These are phyloP conservation scores for Pestalotiopsis sp. DNA, from an alignment of 2,329 filamentous ascomycete genomes.

Conservation along the genomic window DNA sequence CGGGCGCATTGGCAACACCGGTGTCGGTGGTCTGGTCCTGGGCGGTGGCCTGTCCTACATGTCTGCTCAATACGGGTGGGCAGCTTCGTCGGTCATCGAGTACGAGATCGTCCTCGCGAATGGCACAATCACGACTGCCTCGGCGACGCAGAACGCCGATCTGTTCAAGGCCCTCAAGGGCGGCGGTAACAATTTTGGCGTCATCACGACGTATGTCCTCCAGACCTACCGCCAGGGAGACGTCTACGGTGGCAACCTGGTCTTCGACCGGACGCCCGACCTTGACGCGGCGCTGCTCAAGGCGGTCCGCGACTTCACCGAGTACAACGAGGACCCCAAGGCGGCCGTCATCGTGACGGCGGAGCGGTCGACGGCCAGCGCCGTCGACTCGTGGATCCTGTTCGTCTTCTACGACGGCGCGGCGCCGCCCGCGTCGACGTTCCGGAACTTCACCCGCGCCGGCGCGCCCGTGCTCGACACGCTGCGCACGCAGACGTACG, in stretches of 20 bases:
- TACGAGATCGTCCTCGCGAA: conserved; percentile 56
- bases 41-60: conserved; percentile 58
- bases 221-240: conserved; percentile 42
- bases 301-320: conserved; percentile 56
- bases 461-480: conserved; percentile 42
- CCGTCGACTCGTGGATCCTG: conserved; percentile 58
- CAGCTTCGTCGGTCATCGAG: conserved; percentile 49
- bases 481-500: conserved; percentile 49
- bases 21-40: conserved; percentile 51
- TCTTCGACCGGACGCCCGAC: conserved; percentile 34
- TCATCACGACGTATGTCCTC: conserved; percentile 48
- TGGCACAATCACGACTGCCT: conserved; percentile 50
- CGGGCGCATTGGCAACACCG: conserved; percentile 46
- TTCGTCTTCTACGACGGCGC: conserved; percentile 66
- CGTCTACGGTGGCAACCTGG: conserved; percentile 46
- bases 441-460: conserved; percentile 57
- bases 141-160: conserved; percentile 43
- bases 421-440: conserved; percentile 51
- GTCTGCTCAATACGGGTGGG: conserved; percentile 52
- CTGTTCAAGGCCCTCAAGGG: conserved; percentile 57
- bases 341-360: conserved; percentile 62
- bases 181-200: conserved; percentile 59
- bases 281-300: conserved; percentile 41
- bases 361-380: conserved; percentile 43
- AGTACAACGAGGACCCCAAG: conserved; percentile 60